Evolutionary conservation across 2,329 filamentous ascomycete species (phyloP), one percentile per base, ranked within the genome.

Genomic region (Trichoderma afroharzianum): DNA sequence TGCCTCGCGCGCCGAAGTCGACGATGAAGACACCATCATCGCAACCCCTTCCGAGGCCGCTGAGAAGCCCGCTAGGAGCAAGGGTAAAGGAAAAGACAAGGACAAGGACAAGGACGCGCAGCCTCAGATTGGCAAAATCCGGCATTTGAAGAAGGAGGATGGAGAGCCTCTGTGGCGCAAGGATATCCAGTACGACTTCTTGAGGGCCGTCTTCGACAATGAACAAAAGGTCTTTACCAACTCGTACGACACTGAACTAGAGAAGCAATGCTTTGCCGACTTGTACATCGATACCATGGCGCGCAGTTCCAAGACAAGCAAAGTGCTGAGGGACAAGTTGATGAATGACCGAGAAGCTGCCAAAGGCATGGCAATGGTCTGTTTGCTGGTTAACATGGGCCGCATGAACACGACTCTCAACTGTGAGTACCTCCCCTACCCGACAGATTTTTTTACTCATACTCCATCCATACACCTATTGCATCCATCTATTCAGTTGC

Each of bases 311-410:
- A 99, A 99, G 86, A 98, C 95, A 32, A 98, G 96, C 86, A 98
- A 98, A 83, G 96, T 99, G 63, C 86, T 99, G 74, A 94, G 97
- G 81, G 96, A 99, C 82, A 98, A 99, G 85, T 87, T 99, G 74
- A 87, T 97, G 78, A 96, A 92, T 76, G 96, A 99, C 80, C 91
- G 93, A 78, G 91, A 94, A 74, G 95, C 95, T 26, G 96, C 95
- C 43, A 94, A 97, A 81, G 95, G 94, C 78, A 99, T 99, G 96
- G 96, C 96, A 68, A 99, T 99, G 96, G 95, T 99, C 72, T 99
- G 96, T 82, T 85, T 99, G 75, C 84, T 99, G 77, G 96, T 99
- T 80, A 99, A 99, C 79, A 93, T 99, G 74, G 96, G 96, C 72
- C 88, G 96, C 74, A 99, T 99, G 96, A 99, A 99, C 82, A 99